Base-by-base conservation (phyloP, 2,329 filamentous ascomycete genomes). In the Madurella mycetomatis region DNA sequence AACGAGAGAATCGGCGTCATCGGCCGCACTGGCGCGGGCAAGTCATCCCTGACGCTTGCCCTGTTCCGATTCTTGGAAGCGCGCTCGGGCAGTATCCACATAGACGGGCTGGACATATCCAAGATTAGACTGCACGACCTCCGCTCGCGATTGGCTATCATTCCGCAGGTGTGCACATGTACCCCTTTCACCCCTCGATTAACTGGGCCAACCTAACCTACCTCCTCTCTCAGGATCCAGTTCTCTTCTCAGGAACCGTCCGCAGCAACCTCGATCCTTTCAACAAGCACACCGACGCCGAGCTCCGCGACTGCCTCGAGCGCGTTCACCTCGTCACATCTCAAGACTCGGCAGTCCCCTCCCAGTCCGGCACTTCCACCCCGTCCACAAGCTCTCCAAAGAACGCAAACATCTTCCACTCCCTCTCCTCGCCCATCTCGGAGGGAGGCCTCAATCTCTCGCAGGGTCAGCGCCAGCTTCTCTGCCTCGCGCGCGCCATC, bases 211-310 rank as follows among this genome's bases (percentile, higher is more conserved):
- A 37, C 34, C 34, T 37, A 37, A 37, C 34, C 9, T 11, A 2
- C 34, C 13, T 37, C 34, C 13, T 37, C 4, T 12, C 9, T 37
- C 34, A 91, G 71, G 88, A 92, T 61, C 88, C 89, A 0, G 87
- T 92, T 1, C 77, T 94, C 7, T 92, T 94, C 71, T 88, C 85
- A 1, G 89, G 90, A 18, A 91, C 88, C 0, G 75, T 94, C 17
- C 79, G 88, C 41, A 83, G 79, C 42, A 92, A 92, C 64, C 77
- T 94, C 4, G 89, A 94, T 65, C 85, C 88, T 0, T 91, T 92
- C 62, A 76, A 86, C 51, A 76, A 87, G 56, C 82, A 89, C 64
- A 79, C 76, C 1, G 88, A 92, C 59, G 75, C 73, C 1, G 85
- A 88, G 63, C 80, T 94, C 3, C 78, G 79, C 39, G 86, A 90